Evolutionary conservation across 495 filamentous ascomycete genomes (phyloP).

Genomic region (Aspergillus sclerotioniger): DNA sequence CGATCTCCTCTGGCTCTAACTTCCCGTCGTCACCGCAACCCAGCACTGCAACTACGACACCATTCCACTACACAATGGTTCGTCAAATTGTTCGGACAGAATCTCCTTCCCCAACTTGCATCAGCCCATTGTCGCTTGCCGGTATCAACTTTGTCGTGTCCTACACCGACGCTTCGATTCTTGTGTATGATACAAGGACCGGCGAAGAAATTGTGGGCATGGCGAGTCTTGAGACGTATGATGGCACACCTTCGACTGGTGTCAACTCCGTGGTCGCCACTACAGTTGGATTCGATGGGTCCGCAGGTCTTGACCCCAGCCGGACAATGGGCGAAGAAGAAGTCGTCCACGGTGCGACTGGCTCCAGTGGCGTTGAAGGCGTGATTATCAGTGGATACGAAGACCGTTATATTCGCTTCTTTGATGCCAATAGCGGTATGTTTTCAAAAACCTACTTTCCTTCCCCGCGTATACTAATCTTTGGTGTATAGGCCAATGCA

Average conservation of each 20-base stretch:
- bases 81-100: constrained; percentile 76
- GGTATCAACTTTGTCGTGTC: constrained; percentile 93
- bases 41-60: constrained; percentile 66
- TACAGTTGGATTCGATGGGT: constrained; percentile 72
- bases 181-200: constrained; percentile 87
- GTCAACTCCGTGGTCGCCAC: constrained; percentile 93
- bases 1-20: constrained; percentile 84
- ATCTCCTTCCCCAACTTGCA: constrained; percentile 82
- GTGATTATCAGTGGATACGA: constrained; percentile 94
- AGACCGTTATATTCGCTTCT: constrained; percentile 92
- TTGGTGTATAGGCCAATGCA: constrained; percentile 81
- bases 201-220: constrained; percentile 90
- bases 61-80: constrained; percentile 69
- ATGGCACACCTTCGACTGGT: constrained; percentile 76
- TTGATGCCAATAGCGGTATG: constrained; percentile 97
- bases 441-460: constrained; percentile 17
- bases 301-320: constrained; percentile 61
- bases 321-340: constrained; percentile 64
- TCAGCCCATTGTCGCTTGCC: constrained; percentile 77
- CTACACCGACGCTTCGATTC: constrained; percentile 82
- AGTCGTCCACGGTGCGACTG: constrained; percentile 75
- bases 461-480: constrained; percentile 30
- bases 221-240: constrained; percentile 89
- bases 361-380: constrained; percentile 82
- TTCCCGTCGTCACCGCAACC: constrained; percentile 91